Conservation (phyloP, 495 filamentous ascomycete species). For the Penicillium parvum region DNA sequence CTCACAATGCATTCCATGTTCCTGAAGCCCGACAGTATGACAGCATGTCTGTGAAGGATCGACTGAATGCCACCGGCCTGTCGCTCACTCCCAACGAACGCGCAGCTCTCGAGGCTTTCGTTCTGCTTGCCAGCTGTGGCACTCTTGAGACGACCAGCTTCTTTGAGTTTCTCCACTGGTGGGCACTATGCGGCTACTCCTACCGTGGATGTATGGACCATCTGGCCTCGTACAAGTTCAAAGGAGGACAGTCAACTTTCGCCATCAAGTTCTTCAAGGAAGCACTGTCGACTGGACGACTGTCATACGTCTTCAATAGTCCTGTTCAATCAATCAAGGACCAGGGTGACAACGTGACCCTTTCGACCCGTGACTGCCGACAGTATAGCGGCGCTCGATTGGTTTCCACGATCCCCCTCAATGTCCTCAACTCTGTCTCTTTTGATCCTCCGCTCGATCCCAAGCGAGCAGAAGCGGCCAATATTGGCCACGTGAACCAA, state of each 20-base stretch:
- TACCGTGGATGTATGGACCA: slow-evolving; percentile 14
- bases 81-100: slow-evolving; percentile 17
- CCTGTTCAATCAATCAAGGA: slow-evolving; percentile 19
- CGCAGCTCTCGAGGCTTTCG: slow-evolving; percentile 13
- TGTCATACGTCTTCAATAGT: slow-evolving; percentile 23
- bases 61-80: slow-evolving; percentile 16
- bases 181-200: slow-evolving; percentile 18
- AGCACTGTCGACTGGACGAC: slow-evolving; percentile 9
- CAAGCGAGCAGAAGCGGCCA: slow-evolving; percentile 13
- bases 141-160: slow-evolving; percentile 24
- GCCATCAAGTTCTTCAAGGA: slow-evolving; percentile 25
- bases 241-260: slow-evolving; percentile 24
- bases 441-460: slow-evolving; percentile 24
- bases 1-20: slow-evolving; percentile 15
- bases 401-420: slow-evolving; percentile 28
- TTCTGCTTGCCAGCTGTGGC: slow-evolving; percentile 17
- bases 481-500: slow-evolving; percentile 25
- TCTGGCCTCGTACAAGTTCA: slow-evolving; percentile 23
- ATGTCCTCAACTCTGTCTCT: slow-evolving; percentile 20
- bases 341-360: slow-evolving; percentile 6
- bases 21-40: slow-evolving; percentile 17
- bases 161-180: slow-evolving; percentile 25
- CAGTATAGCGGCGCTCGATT: slow-evolving; percentile 12
- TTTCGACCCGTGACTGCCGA: slow-evolving; percentile 13
- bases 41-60: slow-evolving; percentile 17